Conservation (phyloP, 2,329 filamentous ascomycete species). For the Trichoderma sp. region DNA sequence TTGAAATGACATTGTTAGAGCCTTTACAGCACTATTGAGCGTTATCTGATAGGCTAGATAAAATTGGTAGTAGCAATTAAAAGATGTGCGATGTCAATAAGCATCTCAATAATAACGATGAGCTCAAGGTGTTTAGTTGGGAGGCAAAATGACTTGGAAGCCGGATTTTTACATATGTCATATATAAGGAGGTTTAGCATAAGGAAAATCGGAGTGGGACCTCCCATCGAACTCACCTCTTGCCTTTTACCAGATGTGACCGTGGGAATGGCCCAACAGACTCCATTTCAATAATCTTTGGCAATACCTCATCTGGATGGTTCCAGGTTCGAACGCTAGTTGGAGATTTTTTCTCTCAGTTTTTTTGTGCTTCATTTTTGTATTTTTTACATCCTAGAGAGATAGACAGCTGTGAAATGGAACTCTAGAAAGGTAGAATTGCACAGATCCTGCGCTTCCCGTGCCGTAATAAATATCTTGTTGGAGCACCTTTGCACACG, state of each 20-base stretch:
- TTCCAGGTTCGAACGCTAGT: slow-evolving; percentile 40
- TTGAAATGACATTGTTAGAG: not conserved
- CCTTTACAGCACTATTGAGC: not conserved
- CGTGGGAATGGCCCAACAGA: slow-evolving; percentile 56
- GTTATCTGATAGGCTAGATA: not conserved
- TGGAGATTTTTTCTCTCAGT: slow-evolving; percentile 18
- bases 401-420: not conserved
- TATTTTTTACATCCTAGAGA: not conserved
- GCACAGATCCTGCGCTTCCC: not conserved
- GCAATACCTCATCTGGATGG: slow-evolving; percentile 39
- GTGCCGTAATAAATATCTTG: not conserved
- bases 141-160: no score
- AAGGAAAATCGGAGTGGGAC: slow-evolving; percentile 56
- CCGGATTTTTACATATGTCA: not conserved
- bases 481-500: not conserved
- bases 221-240: slow-evolving; percentile 71
- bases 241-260: slow-evolving; percentile 80
- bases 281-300: slow-evolving; percentile 54
- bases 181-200: not conserved
- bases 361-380: not conserved
- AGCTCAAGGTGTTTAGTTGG: no score
- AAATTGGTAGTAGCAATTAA: not conserved
- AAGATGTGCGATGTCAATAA: not conserved
- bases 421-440: rapidly evolving
- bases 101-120: not conserved